These are phyloP conservation scores for Juncus effusus DNA, from an alignment of 176 grass and related monocot genomes.

Conservation along the genomic window DNA sequence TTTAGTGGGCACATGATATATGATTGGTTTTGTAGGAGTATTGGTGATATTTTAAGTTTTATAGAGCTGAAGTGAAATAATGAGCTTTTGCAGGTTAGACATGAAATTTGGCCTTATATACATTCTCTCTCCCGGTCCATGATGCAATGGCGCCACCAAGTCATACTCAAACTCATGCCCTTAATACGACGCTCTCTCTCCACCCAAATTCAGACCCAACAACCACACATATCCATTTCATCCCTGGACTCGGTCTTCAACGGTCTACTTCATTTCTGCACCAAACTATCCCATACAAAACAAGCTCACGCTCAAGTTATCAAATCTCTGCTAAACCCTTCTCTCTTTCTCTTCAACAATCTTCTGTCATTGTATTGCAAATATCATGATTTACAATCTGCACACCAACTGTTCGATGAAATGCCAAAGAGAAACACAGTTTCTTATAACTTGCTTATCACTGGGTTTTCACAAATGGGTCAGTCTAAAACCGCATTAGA, in stretches of 20 bases:
- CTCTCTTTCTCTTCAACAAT: constrained; percentile 49
- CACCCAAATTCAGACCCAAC: no score
- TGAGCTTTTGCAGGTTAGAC: no score
- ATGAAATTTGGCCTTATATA: no score
- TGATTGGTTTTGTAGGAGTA: no score
- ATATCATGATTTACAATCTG: constrained; percentile 4
- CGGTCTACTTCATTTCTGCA: constrained; percentile 38
- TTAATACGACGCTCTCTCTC: no score
- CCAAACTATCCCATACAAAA: constrained; percentile 19
- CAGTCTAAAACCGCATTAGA: not conserved
- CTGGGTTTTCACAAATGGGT: constrained; percentile 35
- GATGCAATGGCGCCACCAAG: no score
- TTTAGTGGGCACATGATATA: no score
- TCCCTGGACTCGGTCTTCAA: constrained; percentile 36
- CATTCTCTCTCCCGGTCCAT: no score
- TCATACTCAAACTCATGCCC: no score
- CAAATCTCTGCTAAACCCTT: constrained; percentile 24
- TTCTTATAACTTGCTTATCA: constrained; percentile 60
- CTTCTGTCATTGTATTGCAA: constrained; percentile 47
- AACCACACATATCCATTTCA: not conserved
- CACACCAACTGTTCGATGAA: constrained; percentile 53
- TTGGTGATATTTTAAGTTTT: no score
- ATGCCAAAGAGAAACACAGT: constrained; percentile 45
- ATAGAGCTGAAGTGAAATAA: no score
- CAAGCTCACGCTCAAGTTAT: constrained; percentile 44